Base-by-base conservation (phyloP, 2,329 filamentous ascomycete genomes). In the Xylariales sp. region DNA sequence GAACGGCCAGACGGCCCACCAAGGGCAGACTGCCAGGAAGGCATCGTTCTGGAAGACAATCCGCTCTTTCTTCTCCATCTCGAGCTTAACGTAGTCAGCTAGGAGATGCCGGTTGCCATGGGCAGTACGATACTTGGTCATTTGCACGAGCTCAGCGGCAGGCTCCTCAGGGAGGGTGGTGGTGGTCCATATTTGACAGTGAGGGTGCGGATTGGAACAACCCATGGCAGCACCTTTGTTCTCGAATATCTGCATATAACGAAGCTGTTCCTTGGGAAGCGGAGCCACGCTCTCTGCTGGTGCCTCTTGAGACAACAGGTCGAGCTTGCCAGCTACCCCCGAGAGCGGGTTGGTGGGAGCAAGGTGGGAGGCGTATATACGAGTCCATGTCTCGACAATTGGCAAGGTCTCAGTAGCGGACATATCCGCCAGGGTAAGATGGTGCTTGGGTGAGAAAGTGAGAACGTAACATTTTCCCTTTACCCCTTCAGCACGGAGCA, bases 231-330 rank as follows among this genome's bases (percentile, higher is more conserved):
- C 81, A 36, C 93, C 93, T 66, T 98, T 98, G 71, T 98, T 98
- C 67, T 98, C 93, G 46, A 98, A 98, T 47, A 98, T 97, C 60
- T 98, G 93, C 90, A 98, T 96, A 66, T 95, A 97, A 38, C 85
- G 80, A 53, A 95, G 88, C 63, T 95, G 88, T 37, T 85, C 76
- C 36, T 74, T 79, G 5, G 88, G 83, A 19, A 66, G 64, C 6
- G 65, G 50, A 14, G 75, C 57, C 17, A 57, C 43, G 40, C 55
- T 58, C 41, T 65, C 58, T 5, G 55, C 49, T 10, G 57, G 56
- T 3, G 56, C 41, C 57, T 70, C 52, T 2, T 62, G 52, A 5
- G 36, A 37, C 25, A 66, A 57, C 6, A 74, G 56, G 5, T 61
- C 51, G 5, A 70, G 59, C 15, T 59, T 52, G 1, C 53, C 48